Evolutionary conservation across 1,284 basidiomycete genomes (phyloP), one percentile per base, ranked within the genome.

Genomic region (Naganishia sp.): DNA sequence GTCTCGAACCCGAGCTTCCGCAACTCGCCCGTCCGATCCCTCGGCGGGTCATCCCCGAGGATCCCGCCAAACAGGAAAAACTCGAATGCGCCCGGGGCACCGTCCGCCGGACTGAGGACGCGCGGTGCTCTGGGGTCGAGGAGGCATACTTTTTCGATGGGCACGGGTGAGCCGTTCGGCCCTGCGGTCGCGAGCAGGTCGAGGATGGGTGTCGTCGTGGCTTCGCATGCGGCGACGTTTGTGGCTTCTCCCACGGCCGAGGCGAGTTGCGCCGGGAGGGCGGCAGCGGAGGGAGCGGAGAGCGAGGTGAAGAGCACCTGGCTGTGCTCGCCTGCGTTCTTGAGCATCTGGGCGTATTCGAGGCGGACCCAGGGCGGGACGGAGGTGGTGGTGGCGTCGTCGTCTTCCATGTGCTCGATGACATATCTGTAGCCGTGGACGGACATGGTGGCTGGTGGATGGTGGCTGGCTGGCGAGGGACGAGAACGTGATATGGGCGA

Each of bases 321-420:
- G 1, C 87, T 84, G 7, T 81, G 79, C 0, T 84, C 78, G 1
- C 88, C 89, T 13, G 92, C 89, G 7, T 94, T 82, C 13, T 80
- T 84, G 50, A 88, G 85, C 92, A 95, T 95, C 75, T 96, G 92
- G 6, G 73, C 70, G 70, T 77, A 77, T 59, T 94, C 92, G 48
- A 94, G 84, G 72, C 88, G 73, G 46, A 95, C 93, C 94, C 94
- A 96, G 52, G 87, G 88, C 11, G 94, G 94, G 23, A 84, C 76
- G 6, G 81, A 74, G 70, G 84, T 86, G 2, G 86, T 82, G 6
- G 84, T 84, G 53, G 85, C 84, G 70, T 95, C 93, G 76, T 95
- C 93, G 66, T 93, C 89, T 76, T 97, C 94, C 92, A 95, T 94
- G 76, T 96, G 93, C 74, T 96, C 77, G 50, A 79, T 79, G 39